Conservation (phyloP, 1,139 yeast genomes). For the Pichia sp. region DNA sequence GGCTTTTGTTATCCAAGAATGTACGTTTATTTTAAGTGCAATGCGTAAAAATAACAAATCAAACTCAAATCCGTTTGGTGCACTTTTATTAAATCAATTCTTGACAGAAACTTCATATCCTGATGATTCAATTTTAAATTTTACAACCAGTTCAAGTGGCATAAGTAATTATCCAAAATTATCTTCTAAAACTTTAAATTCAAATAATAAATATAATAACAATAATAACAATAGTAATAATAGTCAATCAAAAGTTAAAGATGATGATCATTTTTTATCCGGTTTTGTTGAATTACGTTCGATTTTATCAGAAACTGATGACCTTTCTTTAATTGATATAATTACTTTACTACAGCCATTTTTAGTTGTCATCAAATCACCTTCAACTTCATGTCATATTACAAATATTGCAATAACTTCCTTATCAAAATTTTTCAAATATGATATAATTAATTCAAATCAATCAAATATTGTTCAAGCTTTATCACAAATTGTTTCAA, state of each 20-base stretch:
- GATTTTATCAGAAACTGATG: conserved; percentile 53
- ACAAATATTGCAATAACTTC: conserved; percentile 79
- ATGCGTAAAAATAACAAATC: conserved; percentile 84
- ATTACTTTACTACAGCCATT: conserved; percentile 80
- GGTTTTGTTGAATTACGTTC: conserved; percentile 76
- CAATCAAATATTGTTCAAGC: conserved; percentile 47
- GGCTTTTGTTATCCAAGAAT: conserved; percentile 81
- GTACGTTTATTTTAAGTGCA: conserved; percentile 78
- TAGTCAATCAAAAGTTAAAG: conserved; percentile 23
- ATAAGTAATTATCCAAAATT: conserved; percentile 13
- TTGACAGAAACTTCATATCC: conserved; percentile 19
- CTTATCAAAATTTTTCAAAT: conserved; percentile 59
- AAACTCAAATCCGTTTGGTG: conserved; percentile 67
- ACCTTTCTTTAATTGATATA: conserved; percentile 57
- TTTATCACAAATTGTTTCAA: conserved; percentile 57
- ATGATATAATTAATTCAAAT: conserved; percentile 43
- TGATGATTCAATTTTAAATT: conserved; percentile 7
- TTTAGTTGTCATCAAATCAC: conserved; percentile 75
- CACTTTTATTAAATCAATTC: conserved; percentile 58
- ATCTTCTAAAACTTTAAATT: conserved; percentile 14
- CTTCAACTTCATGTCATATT: conserved; percentile 78
- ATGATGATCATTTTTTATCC: conserved; percentile 62
- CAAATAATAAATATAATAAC: not conserved
- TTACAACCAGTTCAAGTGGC: not conserved
- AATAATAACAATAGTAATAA: conserved; percentile 16